phyloP scores from a whole-genome alignment of 2,329 filamentous ascomycete species.

The Dissoconium aciculare region DNA sequence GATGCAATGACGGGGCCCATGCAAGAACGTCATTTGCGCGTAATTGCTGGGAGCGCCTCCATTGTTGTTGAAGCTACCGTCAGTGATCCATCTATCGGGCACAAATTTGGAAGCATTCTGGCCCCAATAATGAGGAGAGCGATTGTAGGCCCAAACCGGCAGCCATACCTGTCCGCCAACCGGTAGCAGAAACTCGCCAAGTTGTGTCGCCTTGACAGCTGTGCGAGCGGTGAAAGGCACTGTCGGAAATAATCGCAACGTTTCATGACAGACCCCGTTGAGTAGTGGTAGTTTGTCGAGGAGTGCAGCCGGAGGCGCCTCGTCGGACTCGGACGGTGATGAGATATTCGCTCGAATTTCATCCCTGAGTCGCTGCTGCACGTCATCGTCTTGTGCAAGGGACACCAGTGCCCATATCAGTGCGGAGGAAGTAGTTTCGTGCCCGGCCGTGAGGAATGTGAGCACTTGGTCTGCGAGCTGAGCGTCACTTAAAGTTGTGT shows the following conservation, averaged over 20 bases:
- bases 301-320: slow-evolving; percentile 17
- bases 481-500: slow-evolving; percentile 36
- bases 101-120: slow-evolving; percentile 19
- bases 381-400: slow-evolving; percentile 41
- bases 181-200: slow-evolving; percentile 4
- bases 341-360: slow-evolving; percentile 27
- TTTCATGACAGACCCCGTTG: slow-evolving; percentile 58
- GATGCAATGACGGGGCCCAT: slow-evolving; percentile 23
- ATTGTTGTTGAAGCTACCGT: slow-evolving; percentile 1
- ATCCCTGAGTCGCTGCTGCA: slow-evolving; percentile 30
- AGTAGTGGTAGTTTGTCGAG: slow-evolving; percentile 61
- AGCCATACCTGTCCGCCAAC: slow-evolving; percentile 45
- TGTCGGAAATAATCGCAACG: slow-evolving; percentile 12
- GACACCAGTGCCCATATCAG: slow-evolving; percentile 59
- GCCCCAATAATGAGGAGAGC: slow-evolving; percentile 19
- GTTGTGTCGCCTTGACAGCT: slow-evolving; percentile 9
- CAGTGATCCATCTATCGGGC: slow-evolving; percentile 30
- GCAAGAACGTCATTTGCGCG: slow-evolving; percentile 30
- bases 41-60: slow-evolving; percentile 23
- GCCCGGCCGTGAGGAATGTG: slow-evolving; percentile 41
- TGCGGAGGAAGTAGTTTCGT: slow-evolving; percentile 62
- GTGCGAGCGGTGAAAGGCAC: slow-evolving; percentile 10
- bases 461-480: slow-evolving; percentile 39
- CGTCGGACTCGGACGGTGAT: background rate
- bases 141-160: slow-evolving; percentile 29